These are phyloP conservation scores for Oryza longistaminata DNA, from an alignment of 176 grass and related monocot species.

Conservation along the genomic window DNA sequence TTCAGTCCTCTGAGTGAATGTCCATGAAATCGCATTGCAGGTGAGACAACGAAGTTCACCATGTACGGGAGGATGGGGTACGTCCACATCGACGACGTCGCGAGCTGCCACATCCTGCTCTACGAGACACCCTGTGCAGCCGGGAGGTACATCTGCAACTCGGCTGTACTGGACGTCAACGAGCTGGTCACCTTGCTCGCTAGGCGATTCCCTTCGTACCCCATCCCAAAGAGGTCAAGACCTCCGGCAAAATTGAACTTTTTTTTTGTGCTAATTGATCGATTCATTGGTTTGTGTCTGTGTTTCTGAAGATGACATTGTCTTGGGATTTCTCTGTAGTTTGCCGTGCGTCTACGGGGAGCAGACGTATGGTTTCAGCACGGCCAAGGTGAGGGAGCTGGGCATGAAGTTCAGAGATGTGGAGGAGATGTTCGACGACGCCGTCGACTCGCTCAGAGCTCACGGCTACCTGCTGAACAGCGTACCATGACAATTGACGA, in stretches of 20 bases:
- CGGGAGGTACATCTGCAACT: slow-evolving; percentile 88
- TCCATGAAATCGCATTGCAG: slow-evolving; percentile 24
- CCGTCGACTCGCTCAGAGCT: slow-evolving; percentile 48
- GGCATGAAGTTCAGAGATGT: slow-evolving; percentile 65
- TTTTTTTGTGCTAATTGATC: not conserved
- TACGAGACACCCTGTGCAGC: slow-evolving; percentile 56
- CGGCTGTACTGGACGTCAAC: slow-evolving; percentile 54
- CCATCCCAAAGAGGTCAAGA: slow-evolving; percentile 60
- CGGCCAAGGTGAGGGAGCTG: slow-evolving; percentile 58
- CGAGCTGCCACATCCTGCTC: slow-evolving; percentile 77
- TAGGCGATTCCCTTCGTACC: slow-evolving; percentile 61
- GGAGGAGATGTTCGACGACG: slow-evolving; percentile 81
- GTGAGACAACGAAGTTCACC: slow-evolving; percentile 67
- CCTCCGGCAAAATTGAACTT: not conserved
- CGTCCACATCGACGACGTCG: slow-evolving; percentile 87
- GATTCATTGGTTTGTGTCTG: not conserved
- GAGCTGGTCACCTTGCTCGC: slow-evolving; percentile 51
- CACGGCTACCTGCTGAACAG: slow-evolving; percentile 52
- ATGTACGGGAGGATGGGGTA: slow-evolving; percentile 85
- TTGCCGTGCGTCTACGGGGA: slow-evolving; percentile 57
- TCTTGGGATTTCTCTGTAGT: slow-evolving; percentile 12
- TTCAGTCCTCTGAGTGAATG: not conserved
- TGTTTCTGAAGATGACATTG: not conserved
- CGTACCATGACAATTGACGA: not conserved
- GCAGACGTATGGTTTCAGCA: slow-evolving; percentile 59